Evolutionary conservation across 2,329 filamentous ascomycete species (phyloP).

Genomic region (Colletotrichum siamense): DNA sequence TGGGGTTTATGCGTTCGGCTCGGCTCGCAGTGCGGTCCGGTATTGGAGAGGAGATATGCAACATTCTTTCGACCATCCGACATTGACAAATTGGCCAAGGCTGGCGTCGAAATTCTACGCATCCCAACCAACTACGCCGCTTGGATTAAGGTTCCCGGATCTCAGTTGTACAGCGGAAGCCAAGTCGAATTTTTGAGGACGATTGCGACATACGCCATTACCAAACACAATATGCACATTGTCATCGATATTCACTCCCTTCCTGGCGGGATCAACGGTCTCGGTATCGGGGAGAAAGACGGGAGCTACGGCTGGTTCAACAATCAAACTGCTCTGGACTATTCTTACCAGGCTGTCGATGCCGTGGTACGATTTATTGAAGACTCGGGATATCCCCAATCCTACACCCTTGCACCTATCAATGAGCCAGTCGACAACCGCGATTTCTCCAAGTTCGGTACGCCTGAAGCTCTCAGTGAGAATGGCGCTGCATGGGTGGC

Average conservation of each 20-base stretch:
- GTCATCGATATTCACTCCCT: background rate
- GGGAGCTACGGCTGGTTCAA: background rate
- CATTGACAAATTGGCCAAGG: slow-evolving; percentile 4
- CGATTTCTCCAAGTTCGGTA: background rate
- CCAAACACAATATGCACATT: background rate
- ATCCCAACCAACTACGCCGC: slow-evolving; percentile 2
- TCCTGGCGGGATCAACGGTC: background rate
- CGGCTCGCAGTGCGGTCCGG: background rate
- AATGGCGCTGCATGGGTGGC: background rate
- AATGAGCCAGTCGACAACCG: slow-evolving; percentile 5
- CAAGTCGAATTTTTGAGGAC: background rate
- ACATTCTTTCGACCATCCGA: background rate
- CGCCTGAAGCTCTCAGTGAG: background rate
- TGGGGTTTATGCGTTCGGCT: background rate
- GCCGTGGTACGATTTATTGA: background rate
- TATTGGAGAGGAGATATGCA: background rate
- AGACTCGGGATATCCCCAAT: background rate
- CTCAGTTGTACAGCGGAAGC: background rate
- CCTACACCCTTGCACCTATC: background rate
- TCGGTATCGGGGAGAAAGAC: background rate
- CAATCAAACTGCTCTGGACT: background rate
- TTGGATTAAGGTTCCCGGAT: background rate
- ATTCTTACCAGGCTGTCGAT: background rate
- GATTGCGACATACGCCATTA: background rate
- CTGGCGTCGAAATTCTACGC: background rate